A percentile compares a stretch with the other conserved stretches of the same genome.
Evolutionary conservation across 352 stramenopile species (phyloP).

Genomic region (Globisporangium recalcitrans): DNA sequence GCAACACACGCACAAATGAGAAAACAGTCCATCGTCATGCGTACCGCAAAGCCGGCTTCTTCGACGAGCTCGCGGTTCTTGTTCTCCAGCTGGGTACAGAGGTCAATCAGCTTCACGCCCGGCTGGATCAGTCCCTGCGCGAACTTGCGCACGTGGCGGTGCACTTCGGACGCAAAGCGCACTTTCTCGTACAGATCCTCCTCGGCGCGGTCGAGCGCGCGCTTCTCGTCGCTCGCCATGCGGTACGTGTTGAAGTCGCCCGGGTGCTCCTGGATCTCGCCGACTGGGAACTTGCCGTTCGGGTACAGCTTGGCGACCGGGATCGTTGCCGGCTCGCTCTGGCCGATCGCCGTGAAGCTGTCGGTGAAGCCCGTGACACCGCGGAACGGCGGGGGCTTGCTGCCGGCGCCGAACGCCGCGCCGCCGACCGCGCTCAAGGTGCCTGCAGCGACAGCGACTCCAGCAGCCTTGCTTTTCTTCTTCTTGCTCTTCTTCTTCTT

Average conservation of each 20-base stretch:
- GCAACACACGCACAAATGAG: background rate
- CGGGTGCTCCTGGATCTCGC: background rate
- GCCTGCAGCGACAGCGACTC: background rate
- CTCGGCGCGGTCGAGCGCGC: background rate
- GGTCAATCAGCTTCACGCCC: constrained; percentile 82
- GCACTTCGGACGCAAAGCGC: constrained; percentile 89
- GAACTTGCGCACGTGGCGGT: constrained; percentile 82
- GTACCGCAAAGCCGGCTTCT: background rate
- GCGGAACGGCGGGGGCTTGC: background rate
- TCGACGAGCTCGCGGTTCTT: background rate
- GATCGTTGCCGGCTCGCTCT: background rate
- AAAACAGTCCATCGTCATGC: background rate
- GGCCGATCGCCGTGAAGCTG: background rate
- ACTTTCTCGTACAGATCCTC: constrained; percentile 27
- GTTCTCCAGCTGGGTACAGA: background rate
- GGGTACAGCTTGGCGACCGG: background rate
- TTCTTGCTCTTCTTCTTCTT: background rate
- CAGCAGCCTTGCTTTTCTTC: background rate
- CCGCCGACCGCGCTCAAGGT: background rate
- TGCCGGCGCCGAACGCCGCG: background rate
- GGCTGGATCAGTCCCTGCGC: constrained; percentile 93
- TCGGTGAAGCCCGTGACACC: background rate
- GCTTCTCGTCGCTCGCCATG: background rate
- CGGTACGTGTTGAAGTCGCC: background rate
- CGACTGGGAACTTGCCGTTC: background rate